Evolutionary conservation across 208 protist genomes (phyloP).

Genomic region (Leishmania arabica): DNA sequence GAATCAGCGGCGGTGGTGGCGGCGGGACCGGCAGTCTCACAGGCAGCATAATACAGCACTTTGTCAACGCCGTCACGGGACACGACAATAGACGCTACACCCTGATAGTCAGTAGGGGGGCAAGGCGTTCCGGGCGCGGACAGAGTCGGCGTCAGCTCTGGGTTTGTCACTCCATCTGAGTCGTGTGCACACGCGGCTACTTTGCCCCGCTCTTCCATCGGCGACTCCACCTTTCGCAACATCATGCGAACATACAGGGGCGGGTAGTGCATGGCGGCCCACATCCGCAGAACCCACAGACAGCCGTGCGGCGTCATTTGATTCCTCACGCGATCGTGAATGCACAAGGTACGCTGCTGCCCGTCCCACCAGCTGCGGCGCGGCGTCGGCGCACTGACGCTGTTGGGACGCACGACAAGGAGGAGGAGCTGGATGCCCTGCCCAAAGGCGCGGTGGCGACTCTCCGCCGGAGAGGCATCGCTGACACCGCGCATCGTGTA

Average conservation of each 20-base stretch:
- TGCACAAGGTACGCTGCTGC: background rate
- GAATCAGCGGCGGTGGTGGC: background rate
- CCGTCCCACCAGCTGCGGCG: slow-evolving; percentile 22
- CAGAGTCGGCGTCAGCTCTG: background rate
- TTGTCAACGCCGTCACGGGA: background rate
- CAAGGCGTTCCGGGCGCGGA: background rate
- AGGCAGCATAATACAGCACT: slow-evolving; percentile 1
- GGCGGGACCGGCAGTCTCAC: background rate
- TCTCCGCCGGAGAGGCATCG: slow-evolving; percentile 32
- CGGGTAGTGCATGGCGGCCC: slow-evolving; percentile 43
- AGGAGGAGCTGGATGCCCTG: slow-evolving; percentile 73
- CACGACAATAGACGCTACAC: background rate
- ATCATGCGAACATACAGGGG: slow-evolving; percentile 31
- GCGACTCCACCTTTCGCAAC: slow-evolving; percentile 3
- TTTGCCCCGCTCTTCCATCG: background rate
- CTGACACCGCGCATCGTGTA: slow-evolving; percentile 65
- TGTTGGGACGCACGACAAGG: slow-evolving; percentile 27
- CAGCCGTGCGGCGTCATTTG: slow-evolving; percentile 37
- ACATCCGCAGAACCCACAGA: slow-evolving; percentile 49
- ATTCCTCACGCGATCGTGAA: slow-evolving; percentile 13
- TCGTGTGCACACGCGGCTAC: background rate
- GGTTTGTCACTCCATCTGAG: too few relatives aligned
- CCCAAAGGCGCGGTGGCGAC: slow-evolving; percentile 64
- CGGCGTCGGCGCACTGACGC: background rate
- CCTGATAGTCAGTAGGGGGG: background rate